Evolutionary conservation across 2,329 filamentous ascomycete genomes (phyloP).

Genomic region (Chaetomiaceae sp.): DNA sequence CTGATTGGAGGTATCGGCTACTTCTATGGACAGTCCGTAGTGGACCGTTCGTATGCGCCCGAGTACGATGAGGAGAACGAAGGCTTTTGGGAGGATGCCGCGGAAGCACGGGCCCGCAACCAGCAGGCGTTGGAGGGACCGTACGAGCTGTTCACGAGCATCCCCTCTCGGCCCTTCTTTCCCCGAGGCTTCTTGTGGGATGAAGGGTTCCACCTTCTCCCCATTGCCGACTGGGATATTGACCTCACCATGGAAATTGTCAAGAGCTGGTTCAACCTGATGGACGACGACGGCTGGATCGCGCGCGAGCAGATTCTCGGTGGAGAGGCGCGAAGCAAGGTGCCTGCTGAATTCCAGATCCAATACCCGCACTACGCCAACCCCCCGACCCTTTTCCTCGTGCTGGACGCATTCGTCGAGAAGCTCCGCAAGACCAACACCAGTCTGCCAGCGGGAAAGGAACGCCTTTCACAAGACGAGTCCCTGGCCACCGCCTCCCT

Average conservation of each 20-base stretch:
- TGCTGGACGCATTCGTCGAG: constrained; percentile 77
- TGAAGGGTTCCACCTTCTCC: constrained; percentile 90
- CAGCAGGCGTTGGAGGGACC: constrained; percentile 70
- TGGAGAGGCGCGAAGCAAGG: constrained; percentile 85
- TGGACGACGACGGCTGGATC: constrained; percentile 98
- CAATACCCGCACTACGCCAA: constrained; percentile 98
- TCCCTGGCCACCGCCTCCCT: constrained; percentile 57
- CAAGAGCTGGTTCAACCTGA: constrained; percentile 90
- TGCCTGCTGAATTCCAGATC: constrained; percentile 84
- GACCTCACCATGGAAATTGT: constrained; percentile 83
- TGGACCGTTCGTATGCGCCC: constrained; percentile 83
- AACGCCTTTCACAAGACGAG: constrained; percentile 38
- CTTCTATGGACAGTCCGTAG: constrained; percentile 81
- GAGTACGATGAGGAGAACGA: constrained; percentile 96
- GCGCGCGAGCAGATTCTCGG: constrained; percentile 93
- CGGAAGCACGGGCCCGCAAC: constrained; percentile 65
- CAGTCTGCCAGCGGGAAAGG: constrained; percentile 37
- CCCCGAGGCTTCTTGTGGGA: constrained; percentile 97
- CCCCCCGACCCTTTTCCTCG: constrained; percentile 87
- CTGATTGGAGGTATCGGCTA: constrained; percentile 90
- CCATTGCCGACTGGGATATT: constrained; percentile 88
- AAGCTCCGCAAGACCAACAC: constrained; percentile 59
- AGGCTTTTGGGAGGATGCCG: constrained; percentile 90
- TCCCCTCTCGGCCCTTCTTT: constrained; percentile 93
- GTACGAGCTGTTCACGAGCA: constrained; percentile 81